A percentile compares a stretch with the other conserved stretches of the same genome.
Conservation (phyloP, 108 stramenopile genomes). For the Tribonema minus region DNA sequence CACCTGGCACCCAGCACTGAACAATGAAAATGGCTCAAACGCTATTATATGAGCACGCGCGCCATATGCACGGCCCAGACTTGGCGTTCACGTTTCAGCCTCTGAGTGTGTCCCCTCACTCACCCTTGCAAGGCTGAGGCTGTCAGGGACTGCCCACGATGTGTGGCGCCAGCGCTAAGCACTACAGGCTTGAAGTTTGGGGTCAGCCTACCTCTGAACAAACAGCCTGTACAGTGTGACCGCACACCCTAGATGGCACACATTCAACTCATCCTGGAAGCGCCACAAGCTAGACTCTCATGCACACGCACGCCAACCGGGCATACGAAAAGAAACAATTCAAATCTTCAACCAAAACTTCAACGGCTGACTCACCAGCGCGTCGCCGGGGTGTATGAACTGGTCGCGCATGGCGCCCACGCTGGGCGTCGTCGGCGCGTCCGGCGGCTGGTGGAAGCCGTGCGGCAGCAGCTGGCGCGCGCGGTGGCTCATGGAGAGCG, state of each 20-base stretch:
- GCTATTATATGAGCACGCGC: too few relatives aligned
- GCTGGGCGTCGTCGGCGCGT: neutral
- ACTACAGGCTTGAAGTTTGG: too few relatives aligned
- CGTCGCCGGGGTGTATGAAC: neutral
- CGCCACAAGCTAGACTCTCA: neutral
- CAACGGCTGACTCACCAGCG: neutral
- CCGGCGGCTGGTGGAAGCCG: neutral
- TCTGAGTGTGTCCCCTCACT: too few relatives aligned
- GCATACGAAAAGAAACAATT: neutral
- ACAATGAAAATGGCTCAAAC: too few relatives aligned
- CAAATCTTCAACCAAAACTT: too few relatives aligned
- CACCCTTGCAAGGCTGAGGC: too few relatives aligned
- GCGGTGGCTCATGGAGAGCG: neutral
- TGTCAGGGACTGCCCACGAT: too few relatives aligned
- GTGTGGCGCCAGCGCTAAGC: too few relatives aligned
- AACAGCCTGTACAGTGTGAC: neutral
- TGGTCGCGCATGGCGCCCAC: neutral
- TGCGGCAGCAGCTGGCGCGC: neutral
- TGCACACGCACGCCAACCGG: neutral
- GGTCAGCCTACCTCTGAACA: too few relatives aligned
- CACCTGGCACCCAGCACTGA: neutral
- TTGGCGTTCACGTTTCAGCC: too few relatives aligned
- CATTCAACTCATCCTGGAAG: neutral
- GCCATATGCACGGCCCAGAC: too few relatives aligned
- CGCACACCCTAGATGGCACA: neutral